Conservation (phyloP, 768 basidiomycete genomes). For the Leccinum boreale region DNA sequence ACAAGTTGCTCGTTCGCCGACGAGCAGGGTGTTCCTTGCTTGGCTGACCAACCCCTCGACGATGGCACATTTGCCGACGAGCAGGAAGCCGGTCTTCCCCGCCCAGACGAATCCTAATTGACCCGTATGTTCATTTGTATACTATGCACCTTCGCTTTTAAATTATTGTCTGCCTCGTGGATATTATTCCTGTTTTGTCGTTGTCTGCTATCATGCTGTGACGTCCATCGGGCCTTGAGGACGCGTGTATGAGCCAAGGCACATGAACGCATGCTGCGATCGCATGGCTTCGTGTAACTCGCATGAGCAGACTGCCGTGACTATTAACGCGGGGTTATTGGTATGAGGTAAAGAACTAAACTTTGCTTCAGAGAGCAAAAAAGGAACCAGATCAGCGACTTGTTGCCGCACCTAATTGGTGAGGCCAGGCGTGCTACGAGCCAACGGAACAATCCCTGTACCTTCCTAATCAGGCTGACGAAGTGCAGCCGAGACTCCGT, state of each 20-base stretch:
- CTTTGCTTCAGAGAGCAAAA: neutral
- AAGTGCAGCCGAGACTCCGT: conserved; percentile 13
- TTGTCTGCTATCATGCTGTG: conserved; percentile 1
- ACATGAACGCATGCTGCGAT: conserved; percentile 22
- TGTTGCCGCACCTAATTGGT: conserved; percentile 17
- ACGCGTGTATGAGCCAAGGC: conserved; percentile 7
- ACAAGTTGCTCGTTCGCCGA: neutral
- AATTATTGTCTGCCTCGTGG: neutral
- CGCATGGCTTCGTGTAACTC: conserved; percentile 11
- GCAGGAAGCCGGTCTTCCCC: conserved; percentile 1
- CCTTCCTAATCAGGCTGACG: conserved; percentile 11
- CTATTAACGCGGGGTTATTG: conserved; percentile 8
- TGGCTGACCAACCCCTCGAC: conserved; percentile 2
- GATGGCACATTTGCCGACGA: neutral
- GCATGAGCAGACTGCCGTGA: conserved; percentile 9
- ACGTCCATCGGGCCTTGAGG: neutral
- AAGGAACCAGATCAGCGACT: conserved; percentile 8
- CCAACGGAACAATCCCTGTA: conserved; percentile 3
- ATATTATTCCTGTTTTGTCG: neutral
- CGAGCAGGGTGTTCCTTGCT: neutral
- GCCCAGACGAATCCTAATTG: conserved; percentile 5
- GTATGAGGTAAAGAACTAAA: neutral
- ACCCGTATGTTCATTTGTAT: neutral
- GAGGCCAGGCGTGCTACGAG: conserved; percentile 14
- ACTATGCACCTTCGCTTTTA: conserved; percentile 1